phyloP scores from a whole-genome alignment of 768 basidiomycete genomes.

The Termitomyces sp. region DNA sequence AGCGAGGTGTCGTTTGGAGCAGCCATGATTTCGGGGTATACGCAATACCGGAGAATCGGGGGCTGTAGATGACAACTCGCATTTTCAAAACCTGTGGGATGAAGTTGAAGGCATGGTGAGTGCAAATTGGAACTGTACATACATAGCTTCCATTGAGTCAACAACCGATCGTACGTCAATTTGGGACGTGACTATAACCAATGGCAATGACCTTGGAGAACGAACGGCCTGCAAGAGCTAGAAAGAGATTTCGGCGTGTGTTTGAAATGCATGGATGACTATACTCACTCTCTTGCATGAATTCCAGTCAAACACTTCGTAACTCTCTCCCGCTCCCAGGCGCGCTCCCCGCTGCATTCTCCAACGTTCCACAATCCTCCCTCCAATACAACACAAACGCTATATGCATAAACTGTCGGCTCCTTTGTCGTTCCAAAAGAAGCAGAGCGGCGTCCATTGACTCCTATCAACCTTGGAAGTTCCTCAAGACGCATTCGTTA shows the following conservation, averaged over 20 bases:
- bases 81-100: conserved; percentile 62
- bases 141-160: conserved; percentile 87
- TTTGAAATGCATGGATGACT: not conserved
- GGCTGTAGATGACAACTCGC: conserved; percentile 34
- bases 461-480: too few species aligned
- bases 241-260: not conserved
- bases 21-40: not conserved
- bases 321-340: conserved; percentile 68
- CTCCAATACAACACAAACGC: conserved; percentile 68
- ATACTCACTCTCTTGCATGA: conserved; percentile 82
- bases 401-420: conserved; percentile 74
- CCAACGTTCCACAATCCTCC: conserved; percentile 32
- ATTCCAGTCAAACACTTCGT: conserved; percentile 79
- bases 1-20: conserved; percentile 66
- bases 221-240: conserved; percentile 84
- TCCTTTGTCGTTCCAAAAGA: too few species aligned
- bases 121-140: conserved; percentile 23
- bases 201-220: conserved; percentile 83
- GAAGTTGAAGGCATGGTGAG: not conserved
- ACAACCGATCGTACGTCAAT: conserved; percentile 61
- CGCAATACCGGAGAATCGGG: conserved; percentile 4
- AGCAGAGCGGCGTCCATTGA: too few species aligned
- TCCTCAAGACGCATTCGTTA: too few species aligned
- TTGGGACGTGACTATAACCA: conserved; percentile 46
- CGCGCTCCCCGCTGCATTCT: conserved; percentile 25